A percentile compares a stretch with the other conserved stretches of the same genome.
Evolutionary conservation across 352 stramenopile species (phyloP).

Genomic region (Phytophthora tubulina): DNA sequence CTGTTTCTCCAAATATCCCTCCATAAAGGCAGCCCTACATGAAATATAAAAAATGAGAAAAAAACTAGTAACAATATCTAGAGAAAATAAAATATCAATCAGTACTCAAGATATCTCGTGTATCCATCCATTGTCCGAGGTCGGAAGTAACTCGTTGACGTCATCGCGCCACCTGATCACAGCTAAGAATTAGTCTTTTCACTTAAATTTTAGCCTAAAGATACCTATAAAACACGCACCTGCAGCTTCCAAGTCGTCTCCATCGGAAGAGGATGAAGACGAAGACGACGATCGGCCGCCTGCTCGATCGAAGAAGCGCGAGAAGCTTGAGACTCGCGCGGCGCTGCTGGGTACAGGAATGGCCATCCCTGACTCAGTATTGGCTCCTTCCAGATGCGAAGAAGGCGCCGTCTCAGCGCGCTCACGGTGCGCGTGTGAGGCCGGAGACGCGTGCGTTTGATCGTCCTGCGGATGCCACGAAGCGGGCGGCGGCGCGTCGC

Average conservation of each 20-base stretch:
- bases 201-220: neutral
- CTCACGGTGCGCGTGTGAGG: constrained; percentile 35
- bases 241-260: constrained; percentile 32
- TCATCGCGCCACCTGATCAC: constrained; percentile 29
- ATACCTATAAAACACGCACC: constrained; percentile 16
- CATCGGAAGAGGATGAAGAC: constrained; percentile 39
- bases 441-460: constrained; percentile 15
- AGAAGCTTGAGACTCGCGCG: constrained; percentile 29
- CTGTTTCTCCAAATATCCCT: constrained; percentile 87
- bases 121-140: constrained; percentile 71
- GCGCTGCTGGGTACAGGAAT: constrained; percentile 26
- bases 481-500: constrained; percentile 15
- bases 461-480: constrained; percentile 12
- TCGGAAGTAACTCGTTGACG: constrained; percentile 73
- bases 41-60: neutral
- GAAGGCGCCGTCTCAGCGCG: constrained; percentile 45
- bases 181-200: constrained; percentile 9
- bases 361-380: constrained; percentile 8
- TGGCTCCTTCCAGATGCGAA: constrained; percentile 15
- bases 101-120: constrained; percentile 68
- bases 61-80: neutral
- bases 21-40: constrained; percentile 72
- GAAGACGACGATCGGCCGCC: constrained; percentile 40
- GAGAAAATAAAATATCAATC: too few species aligned
- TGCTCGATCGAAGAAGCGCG: constrained; percentile 43